Conservation (phyloP, 495 filamentous ascomycete species). For the Penicillium pulvis region DNA sequence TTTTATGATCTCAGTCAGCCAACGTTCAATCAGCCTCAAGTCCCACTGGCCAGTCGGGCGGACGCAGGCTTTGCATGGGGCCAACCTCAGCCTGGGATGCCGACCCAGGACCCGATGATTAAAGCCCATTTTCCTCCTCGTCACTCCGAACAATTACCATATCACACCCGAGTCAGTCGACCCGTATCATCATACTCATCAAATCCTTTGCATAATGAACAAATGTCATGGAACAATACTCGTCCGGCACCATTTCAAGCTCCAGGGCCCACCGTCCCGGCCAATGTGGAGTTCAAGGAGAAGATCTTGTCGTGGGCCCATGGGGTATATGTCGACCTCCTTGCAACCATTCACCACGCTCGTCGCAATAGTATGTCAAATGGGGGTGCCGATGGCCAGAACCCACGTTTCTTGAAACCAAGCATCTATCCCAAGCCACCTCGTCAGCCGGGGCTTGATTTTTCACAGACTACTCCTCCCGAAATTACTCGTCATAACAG, state of each 20-base stretch:
- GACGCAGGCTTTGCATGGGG: slow-evolving; percentile 38
- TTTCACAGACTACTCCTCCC: slow-evolving; percentile 30
- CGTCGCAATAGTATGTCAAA: slow-evolving; percentile 46
- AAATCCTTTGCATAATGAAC: slow-evolving; percentile 18
- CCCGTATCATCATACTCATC: slow-evolving; percentile 15
- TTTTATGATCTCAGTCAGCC: slow-evolving; percentile 36
- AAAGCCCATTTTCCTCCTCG: slow-evolving; percentile 47
- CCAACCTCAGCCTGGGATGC: slow-evolving; percentile 29
- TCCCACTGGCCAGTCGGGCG: slow-evolving; percentile 25
- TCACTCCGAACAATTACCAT: slow-evolving; percentile 44
- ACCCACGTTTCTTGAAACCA: slow-evolving; percentile 48
- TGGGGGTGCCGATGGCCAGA: slow-evolving; percentile 32
- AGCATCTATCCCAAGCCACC: slow-evolving; percentile 67
- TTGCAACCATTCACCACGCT: slow-evolving; percentile 71
- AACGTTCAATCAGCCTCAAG: slow-evolving; percentile 28
- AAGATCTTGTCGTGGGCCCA: slow-evolving; percentile 83
- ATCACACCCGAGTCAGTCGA: slow-evolving; percentile 34
- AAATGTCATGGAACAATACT: slow-evolving; percentile 31
- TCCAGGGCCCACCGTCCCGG: slow-evolving; percentile 25
- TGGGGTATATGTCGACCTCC: slow-evolving; percentile 81
- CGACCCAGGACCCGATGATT: slow-evolving; percentile 29
- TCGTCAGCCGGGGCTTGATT: slow-evolving; percentile 51
- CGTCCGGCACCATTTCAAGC: slow-evolving; percentile 25
- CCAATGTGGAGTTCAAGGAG: slow-evolving; percentile 72
- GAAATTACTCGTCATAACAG: slow-evolving; percentile 45